A percentile compares a stretch with the other conserved stretches of the same genome.
phyloP scores from a whole-genome alignment of 441 rosid genomes.

The Erodium trifolium region DNA sequence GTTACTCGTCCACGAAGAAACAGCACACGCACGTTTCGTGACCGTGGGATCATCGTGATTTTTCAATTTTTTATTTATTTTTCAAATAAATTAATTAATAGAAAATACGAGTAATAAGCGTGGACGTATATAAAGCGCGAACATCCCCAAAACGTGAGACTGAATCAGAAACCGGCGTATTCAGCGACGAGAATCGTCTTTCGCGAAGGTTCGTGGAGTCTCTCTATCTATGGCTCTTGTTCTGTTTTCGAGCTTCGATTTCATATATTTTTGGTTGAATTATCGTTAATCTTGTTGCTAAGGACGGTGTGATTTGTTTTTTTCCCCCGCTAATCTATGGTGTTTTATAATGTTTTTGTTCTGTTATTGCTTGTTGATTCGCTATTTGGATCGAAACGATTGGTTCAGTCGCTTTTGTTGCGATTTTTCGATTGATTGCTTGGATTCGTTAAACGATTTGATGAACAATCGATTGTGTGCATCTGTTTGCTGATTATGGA shows the following conservation, averaged over 20 bases:
- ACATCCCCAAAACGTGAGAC: background rate
- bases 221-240: background rate
- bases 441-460: background rate
- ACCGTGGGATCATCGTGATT: constrained; percentile 5
- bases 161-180: constrained; percentile 1
- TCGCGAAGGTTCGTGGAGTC: background rate
- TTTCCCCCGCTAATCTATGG: background rate
- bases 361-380: background rate
- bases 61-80: background rate
- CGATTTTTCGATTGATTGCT: background rate
- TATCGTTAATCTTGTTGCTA: background rate
- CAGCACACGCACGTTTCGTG: constrained; percentile 8
- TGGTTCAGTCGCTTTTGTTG: background rate
- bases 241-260: background rate
- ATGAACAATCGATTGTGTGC: background rate
- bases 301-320: background rate
- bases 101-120: background rate
- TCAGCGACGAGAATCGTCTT: background rate
- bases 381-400: background rate
- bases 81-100: background rate
- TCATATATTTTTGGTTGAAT: background rate
- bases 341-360: background rate
- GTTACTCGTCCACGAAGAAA: background rate
- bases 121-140: background rate
- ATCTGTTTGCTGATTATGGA: background rate